A percentile compares a stretch with the other conserved stretches of the same genome.
Conservation (phyloP, 768 basidiomycete genomes). For the Psilocybe sp. region DNA sequence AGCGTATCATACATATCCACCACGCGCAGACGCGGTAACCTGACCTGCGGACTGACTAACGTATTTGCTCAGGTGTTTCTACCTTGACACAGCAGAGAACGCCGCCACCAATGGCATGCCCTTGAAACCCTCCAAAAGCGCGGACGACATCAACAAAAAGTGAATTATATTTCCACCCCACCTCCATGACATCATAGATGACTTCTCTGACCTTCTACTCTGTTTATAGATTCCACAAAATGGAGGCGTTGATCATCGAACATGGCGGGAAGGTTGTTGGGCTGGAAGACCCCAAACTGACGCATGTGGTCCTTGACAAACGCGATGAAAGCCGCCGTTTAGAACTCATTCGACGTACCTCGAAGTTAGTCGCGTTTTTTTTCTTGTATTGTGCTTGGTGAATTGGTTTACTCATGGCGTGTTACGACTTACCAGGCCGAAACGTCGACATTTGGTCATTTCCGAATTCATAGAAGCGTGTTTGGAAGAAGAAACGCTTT, state of each 20-base stretch:
- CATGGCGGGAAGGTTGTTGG: slow-evolving; percentile 75
- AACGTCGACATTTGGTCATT: slow-evolving; percentile 74
- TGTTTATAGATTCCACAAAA: slow-evolving; percentile 48
- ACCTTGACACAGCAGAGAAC: slow-evolving; percentile 80
- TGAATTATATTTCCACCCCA: slow-evolving; percentile 23
- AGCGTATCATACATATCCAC: slow-evolving; percentile 20
- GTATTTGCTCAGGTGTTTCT: slow-evolving; percentile 65
- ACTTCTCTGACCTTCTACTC: not conserved
- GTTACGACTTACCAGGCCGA: slow-evolving; percentile 53
- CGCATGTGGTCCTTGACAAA: slow-evolving; percentile 84
- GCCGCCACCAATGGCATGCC: slow-evolving; percentile 63
- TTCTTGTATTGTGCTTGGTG: not conserved
- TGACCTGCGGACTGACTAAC: not conserved
- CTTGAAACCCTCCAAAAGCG: slow-evolving; percentile 47
- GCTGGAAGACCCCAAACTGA: slow-evolving; percentile 75
- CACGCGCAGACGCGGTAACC: not conserved
- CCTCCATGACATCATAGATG: not conserved
- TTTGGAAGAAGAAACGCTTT: slow-evolving; percentile 77
- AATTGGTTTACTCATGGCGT: slow-evolving; percentile 11
- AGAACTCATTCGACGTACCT: slow-evolving; percentile 68
- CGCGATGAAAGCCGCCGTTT: slow-evolving; percentile 73
- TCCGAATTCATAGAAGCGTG: slow-evolving; percentile 77
- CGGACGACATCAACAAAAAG: slow-evolving; percentile 52
- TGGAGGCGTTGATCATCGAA: slow-evolving; percentile 49
- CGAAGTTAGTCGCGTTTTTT: slow-evolving; percentile 47